phyloP scores from a whole-genome alignment of 345 rosid genomes.

The Gossypioides kirkii region DNA sequence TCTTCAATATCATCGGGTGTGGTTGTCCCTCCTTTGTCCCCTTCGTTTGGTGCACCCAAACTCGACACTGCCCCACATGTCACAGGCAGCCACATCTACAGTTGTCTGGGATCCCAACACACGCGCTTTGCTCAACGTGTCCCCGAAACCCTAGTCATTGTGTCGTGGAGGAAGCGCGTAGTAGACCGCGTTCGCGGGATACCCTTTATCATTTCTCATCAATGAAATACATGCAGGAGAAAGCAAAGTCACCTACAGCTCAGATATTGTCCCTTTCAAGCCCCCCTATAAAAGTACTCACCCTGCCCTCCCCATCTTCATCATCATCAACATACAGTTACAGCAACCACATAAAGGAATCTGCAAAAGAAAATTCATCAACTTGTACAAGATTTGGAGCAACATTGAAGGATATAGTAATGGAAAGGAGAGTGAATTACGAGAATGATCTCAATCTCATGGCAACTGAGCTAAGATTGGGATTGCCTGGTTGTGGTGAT shows the following conservation, averaged over 20 bases:
- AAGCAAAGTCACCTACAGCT: not conserved
- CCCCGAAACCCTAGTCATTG: not conserved
- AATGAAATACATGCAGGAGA: slow-evolving; percentile 25
- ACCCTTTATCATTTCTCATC: not conserved
- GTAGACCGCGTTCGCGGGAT: slow-evolving; percentile 12
- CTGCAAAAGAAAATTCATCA: not conserved
- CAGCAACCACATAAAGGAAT: not conserved
- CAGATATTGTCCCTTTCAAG: not conserved
- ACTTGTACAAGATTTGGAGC: not conserved
- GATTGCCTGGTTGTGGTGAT: slow-evolving; percentile 59
- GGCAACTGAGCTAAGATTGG: slow-evolving; percentile 76
- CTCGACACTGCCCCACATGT: slow-evolving; percentile 32
- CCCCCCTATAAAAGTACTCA: slow-evolving; percentile 31
- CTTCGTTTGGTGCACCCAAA: slow-evolving; percentile 18
- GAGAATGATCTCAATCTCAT: slow-evolving; percentile 45
- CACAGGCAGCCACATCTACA: slow-evolving; percentile 28
- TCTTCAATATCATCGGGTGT: slow-evolving; percentile 22
- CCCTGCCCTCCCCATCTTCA: slow-evolving; percentile 20
- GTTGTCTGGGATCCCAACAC: slow-evolving; percentile 14
- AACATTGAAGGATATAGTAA: not conserved
- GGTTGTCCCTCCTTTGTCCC: slow-evolving; percentile 49
- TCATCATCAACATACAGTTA: slow-evolving; percentile 13
- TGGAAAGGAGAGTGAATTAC: slow-evolving; percentile 23
- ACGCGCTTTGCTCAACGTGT: not conserved
- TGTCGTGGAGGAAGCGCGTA: not conserved